Conservation (phyloP, 2,329 filamentous ascomycete genomes). For the Beauveria caledonica region DNA sequence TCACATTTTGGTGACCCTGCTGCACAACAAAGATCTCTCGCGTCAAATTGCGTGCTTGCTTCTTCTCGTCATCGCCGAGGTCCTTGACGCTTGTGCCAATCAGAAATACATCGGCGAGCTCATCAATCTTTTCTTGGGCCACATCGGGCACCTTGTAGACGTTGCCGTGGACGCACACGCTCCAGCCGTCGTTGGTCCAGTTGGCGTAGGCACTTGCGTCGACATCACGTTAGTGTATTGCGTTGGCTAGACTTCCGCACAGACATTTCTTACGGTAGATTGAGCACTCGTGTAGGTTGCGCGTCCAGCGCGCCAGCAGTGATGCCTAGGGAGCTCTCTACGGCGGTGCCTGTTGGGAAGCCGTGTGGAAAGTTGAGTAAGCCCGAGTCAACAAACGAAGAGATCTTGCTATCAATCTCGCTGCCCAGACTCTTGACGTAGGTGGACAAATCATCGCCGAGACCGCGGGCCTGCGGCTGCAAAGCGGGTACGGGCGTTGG, state of each 20-base stretch:
- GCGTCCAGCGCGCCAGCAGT: slow-evolving; percentile 50
- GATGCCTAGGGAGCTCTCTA: slow-evolving; percentile 54
- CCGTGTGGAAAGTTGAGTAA: slow-evolving; percentile 59
- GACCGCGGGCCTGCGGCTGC: slow-evolving; percentile 23
- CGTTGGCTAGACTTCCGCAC: too few relatives aligned
- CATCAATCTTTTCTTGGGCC: slow-evolving; percentile 53
- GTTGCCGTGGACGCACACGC: slow-evolving; percentile 67
- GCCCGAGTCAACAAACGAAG: slow-evolving; percentile 53
- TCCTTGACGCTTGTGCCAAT: slow-evolving; percentile 44
- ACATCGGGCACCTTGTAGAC: slow-evolving; percentile 74
- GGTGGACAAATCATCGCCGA: slow-evolving; percentile 36
- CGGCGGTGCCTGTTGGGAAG: slow-evolving; percentile 48
- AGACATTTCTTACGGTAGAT: slow-evolving; percentile 45
- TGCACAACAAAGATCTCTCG: slow-evolving; percentile 68
- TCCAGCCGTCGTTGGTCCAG: slow-evolving; percentile 72
- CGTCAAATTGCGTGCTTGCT: slow-evolving; percentile 66
- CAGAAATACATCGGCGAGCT: slow-evolving; percentile 58
- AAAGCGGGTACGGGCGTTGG: slow-evolving; percentile 17
- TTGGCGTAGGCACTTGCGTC: slow-evolving; percentile 56
- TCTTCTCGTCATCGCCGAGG: slow-evolving; percentile 50
- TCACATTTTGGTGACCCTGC: slow-evolving; percentile 52
- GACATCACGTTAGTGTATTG: background rate
- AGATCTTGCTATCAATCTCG: slow-evolving; percentile 45
- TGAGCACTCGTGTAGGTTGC: slow-evolving; percentile 61
- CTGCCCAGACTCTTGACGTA: slow-evolving; percentile 43